These are phyloP conservation scores for Gleditsia sinensis DNA, from an alignment of 306 rosid species.

Conservation along the genomic window DNA sequence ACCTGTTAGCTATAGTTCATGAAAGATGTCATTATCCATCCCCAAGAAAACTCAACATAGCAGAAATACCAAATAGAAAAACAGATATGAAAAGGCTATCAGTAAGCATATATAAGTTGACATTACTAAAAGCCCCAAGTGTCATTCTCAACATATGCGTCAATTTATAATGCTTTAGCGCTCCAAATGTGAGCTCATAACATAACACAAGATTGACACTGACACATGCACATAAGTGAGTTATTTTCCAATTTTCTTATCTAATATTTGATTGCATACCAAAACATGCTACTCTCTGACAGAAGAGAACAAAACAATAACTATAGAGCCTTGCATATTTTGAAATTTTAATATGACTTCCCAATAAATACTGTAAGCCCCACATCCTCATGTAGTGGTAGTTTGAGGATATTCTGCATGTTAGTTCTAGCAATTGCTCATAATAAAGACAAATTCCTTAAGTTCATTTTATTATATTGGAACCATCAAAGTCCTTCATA, in stretches of 20 bases:
- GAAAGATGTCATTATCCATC: constrained; percentile 35
- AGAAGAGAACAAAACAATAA: constrained; percentile 4
- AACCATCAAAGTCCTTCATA: constrained; percentile 3
- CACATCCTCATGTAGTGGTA: constrained; percentile 1
- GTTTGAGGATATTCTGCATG: not conserved
- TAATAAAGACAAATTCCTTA: not conserved
- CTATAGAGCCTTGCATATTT: constrained; percentile 1
- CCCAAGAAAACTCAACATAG: constrained; percentile 12
- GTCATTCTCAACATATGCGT: constrained; percentile 19
- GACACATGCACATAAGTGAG: not conserved
- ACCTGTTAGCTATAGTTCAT: constrained; percentile 63
- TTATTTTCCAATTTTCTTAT: not conserved
- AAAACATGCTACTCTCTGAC: not conserved
- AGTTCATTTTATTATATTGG: constrained; percentile 9
- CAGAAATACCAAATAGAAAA: constrained; percentile 29
- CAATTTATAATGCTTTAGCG: constrained; percentile 18
- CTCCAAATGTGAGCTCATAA: constrained; percentile 4
- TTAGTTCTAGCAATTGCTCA: constrained; percentile 10
- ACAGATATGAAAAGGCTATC: constrained; percentile 9
- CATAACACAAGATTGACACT: constrained; percentile 13
- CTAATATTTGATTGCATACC: constrained; percentile 7
- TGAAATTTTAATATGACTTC: constrained; percentile 9
- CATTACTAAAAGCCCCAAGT: constrained; percentile 19
- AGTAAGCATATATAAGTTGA: constrained; percentile 23
- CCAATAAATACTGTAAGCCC: constrained; percentile 1